Base-by-base conservation (phyloP, 2,329 filamentous ascomycete genomes). In the Penicillium vulpinum region DNA sequence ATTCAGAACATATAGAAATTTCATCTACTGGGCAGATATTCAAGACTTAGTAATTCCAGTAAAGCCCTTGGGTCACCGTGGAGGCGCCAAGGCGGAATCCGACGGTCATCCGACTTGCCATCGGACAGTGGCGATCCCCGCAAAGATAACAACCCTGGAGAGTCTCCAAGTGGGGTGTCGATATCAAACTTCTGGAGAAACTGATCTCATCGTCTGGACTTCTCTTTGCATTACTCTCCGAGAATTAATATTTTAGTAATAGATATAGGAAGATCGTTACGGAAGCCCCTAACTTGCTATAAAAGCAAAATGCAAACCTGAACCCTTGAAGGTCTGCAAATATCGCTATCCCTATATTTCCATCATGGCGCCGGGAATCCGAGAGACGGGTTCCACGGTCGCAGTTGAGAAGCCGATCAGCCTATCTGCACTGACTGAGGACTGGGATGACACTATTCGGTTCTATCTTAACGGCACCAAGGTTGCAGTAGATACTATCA, bases 381-480 rank as follows among this genome's bases (percentile, higher is more conserved):
- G 84, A 49, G 77, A 78, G 18, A 67, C 74, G 15, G 68, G 69
- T 51, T 71, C 75, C 26, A 80, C 80, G 15, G 80, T 80, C 38
- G 72, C 78, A 3, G 65, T 71, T 22, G 72, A 79, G 35, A 77
- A 78, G 56, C 72, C 75, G 48, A 70, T 72, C 38, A 77, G 80
- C 40, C 77, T 90, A 36, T 75, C 81, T 41, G 77, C 85, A 18
- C 76, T 97, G 49, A 94, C 90, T 1, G 86, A 88, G 51, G 76
- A 82, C 45, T 97, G 91, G 75, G 89, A 96, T 69, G 91, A 97
- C 73, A 93, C 90, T 1, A 81, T 97, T 57, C 84, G 88, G 18
- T 97, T 97, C 80, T 97, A 92, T 73, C 85, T 99, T 50, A 99
- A 99, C 73, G 94, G 94, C 61, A 96, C 93, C 2, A 90, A 88